These are phyloP conservation scores for Tetrapisispora nanseiensis DNA, from an alignment of 805 yeast species.

Conservation along the genomic window DNA sequence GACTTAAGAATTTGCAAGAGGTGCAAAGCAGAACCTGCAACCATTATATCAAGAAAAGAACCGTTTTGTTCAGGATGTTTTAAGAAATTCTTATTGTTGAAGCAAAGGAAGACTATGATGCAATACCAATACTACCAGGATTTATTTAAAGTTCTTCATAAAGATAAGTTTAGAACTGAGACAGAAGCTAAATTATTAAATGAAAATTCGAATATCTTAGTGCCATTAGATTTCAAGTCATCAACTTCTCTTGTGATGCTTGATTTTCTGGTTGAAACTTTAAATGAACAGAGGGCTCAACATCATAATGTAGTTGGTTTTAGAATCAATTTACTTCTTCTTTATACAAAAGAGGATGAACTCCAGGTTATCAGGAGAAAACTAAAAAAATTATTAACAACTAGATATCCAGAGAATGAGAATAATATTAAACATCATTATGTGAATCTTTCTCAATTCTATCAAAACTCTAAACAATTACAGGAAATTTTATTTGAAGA, in stretches of 20 bases:
- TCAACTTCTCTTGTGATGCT: conserved; percentile 54
- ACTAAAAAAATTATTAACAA: conserved; percentile 10
- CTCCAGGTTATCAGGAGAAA: conserved; percentile 10
- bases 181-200: conserved; percentile 26
- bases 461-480: conserved; percentile 21
- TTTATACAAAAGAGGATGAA: conserved; percentile 35
- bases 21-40: conserved; percentile 14
- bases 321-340: conserved; percentile 38
- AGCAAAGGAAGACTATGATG: conserved; percentile 71
- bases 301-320: conserved; percentile 66
- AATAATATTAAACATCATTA: conserved; percentile 34
- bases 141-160: conserved; percentile 37
- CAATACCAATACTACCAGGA: conserved; percentile 60
- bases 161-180: conserved; percentile 15
- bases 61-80: conserved; percentile 44
- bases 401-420: conserved; percentile 14
- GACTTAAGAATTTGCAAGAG: too few species aligned
- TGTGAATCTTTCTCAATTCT: conserved; percentile 35
- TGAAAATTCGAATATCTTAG: conserved; percentile 36
- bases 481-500: conserved; percentile 16
- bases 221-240: conserved; percentile 53
- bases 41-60: conserved; percentile 25
- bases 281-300: conserved; percentile 50
- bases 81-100: conserved; percentile 59
- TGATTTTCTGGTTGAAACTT: conserved; percentile 52